Evolutionary conservation across 192 early-diverging fungal species (phyloP).

Genomic region (Backusella psychrophila): DNA sequence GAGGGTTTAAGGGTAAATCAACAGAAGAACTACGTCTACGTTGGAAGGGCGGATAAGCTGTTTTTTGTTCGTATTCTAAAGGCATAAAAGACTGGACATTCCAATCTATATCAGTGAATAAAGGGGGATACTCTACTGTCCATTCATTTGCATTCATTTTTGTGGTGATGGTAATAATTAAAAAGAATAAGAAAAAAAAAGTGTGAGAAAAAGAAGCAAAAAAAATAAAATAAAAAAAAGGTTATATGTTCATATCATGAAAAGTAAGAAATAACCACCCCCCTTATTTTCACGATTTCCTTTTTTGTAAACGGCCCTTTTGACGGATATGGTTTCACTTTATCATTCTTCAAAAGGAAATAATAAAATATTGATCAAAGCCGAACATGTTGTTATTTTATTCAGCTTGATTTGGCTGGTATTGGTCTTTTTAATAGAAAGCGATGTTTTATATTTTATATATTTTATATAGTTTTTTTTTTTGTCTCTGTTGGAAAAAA

Average conservation of each 20-base stretch:
- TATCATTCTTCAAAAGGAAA: neutral
- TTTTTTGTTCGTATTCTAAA: slow-evolving; percentile 5
- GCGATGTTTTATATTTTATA: neutral
- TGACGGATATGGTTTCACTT: neutral
- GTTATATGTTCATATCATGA: neutral
- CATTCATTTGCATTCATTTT: slow-evolving; percentile 4
- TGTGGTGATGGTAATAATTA: neutral
- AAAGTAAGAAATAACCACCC: neutral
- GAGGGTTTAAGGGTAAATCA: neutral
- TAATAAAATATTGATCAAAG: neutral
- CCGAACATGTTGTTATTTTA: neutral
- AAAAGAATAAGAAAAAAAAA: neutral
- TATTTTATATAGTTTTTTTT: neutral
- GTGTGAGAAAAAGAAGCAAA: neutral
- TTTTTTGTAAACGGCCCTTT: slow-evolving; percentile 4
- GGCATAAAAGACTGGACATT: neutral
- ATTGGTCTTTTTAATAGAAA: neutral
- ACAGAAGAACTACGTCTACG: slow-evolving; percentile 22
- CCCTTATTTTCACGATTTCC: neutral
- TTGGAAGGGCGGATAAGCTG: slow-evolving; percentile 1
- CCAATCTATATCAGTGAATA: slow-evolving; percentile 13
- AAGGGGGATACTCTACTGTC: neutral
- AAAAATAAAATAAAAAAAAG: neutral
- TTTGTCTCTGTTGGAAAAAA: neutral
- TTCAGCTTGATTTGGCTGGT: neutral